These are phyloP conservation scores for Torulaspora globosa DNA, from an alignment of 1,139 yeast genomes.

Conservation along the genomic window DNA sequence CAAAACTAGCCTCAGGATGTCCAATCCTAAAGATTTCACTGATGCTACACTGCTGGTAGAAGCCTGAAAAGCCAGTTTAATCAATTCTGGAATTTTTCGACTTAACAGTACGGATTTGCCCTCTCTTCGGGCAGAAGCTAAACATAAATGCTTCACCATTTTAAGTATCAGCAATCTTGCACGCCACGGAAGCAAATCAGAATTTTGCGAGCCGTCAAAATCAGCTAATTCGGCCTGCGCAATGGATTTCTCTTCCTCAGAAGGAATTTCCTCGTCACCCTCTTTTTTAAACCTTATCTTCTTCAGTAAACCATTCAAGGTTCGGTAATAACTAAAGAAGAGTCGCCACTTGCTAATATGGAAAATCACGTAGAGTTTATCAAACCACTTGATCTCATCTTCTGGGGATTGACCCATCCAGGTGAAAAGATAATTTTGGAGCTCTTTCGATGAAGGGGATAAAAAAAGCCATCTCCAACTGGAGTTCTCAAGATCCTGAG, in stretches of 20 bases:
- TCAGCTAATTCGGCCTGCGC: slow-evolving; percentile 27
- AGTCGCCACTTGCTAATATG: slow-evolving; percentile 38
- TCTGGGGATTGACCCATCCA: slow-evolving; percentile 38
- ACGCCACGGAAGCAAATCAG: slow-evolving; percentile 29
- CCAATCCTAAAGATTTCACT: slow-evolving; percentile 63
- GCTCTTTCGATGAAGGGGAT: slow-evolving; percentile 34
- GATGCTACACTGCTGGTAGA: slow-evolving; percentile 66
- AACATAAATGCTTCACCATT: slow-evolving; percentile 51
- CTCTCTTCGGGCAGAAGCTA: slow-evolving; percentile 42
- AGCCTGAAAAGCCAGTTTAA: slow-evolving; percentile 79
- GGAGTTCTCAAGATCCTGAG: slow-evolving; percentile 36
- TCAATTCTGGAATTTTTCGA: slow-evolving; percentile 60
- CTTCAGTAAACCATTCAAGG: slow-evolving; percentile 17
- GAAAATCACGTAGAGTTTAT: slow-evolving; percentile 39
- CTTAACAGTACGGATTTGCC: slow-evolving; percentile 45
- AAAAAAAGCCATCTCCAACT: slow-evolving; percentile 45
- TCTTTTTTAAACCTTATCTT: slow-evolving; percentile 25
- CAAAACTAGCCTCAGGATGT: slow-evolving; percentile 58
- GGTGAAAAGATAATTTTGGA: slow-evolving; percentile 29
- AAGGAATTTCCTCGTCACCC: slow-evolving; percentile 35
- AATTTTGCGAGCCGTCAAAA: slow-evolving; percentile 26
- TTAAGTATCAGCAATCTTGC: slow-evolving; percentile 45
- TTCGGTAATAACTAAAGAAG: slow-evolving; percentile 30
- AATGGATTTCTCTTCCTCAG: slow-evolving; percentile 47
- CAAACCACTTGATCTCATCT: slow-evolving; percentile 37